Conservation (phyloP, 2,329 filamentous ascomycete species). For the Arachnopeziza araneosa region DNA sequence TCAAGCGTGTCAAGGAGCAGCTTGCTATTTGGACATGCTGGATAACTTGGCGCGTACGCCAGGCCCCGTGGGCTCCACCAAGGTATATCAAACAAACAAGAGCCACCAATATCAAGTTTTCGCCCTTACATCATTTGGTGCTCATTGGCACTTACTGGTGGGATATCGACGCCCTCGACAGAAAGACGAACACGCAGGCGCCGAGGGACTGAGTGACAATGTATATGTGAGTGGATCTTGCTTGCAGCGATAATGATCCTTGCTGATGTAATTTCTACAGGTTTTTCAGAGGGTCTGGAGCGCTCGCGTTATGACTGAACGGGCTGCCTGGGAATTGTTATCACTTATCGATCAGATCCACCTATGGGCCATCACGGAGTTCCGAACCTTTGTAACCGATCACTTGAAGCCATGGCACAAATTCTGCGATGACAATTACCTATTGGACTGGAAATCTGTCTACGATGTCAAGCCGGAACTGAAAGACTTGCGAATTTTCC, state of each 20-base stretch:
- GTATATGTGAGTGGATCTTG: not conserved
- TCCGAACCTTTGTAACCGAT: constrained; percentile 3
- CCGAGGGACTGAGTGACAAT: not conserved
- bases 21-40: constrained; percentile 6
- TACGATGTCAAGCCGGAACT: constrained; percentile 1
- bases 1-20: constrained; percentile 4
- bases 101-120: constrained; percentile 2
- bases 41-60: constrained; percentile 4
- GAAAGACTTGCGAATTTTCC: not conserved
- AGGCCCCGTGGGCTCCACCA: constrained; percentile 1
- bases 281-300: constrained; percentile 5
- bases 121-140: constrained; percentile 2
- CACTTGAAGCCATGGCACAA: constrained; percentile 4
- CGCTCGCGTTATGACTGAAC: constrained; percentile 1
- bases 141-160: constrained; percentile 3
- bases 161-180: not conserved
- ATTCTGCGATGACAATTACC: constrained; percentile 6
- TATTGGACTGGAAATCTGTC: constrained; percentile 2
- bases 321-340: constrained; percentile 1
- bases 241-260: not conserved
- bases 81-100: constrained; percentile 4
- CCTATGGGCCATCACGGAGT: constrained; percentile 1
- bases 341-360: constrained; percentile 4
- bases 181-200: not conserved
- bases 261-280: not conserved